A percentile compares a stretch with the other conserved stretches of the same genome.
Conservation (phyloP, 805 yeast species). For the Saccharomycopsis sp. region DNA sequence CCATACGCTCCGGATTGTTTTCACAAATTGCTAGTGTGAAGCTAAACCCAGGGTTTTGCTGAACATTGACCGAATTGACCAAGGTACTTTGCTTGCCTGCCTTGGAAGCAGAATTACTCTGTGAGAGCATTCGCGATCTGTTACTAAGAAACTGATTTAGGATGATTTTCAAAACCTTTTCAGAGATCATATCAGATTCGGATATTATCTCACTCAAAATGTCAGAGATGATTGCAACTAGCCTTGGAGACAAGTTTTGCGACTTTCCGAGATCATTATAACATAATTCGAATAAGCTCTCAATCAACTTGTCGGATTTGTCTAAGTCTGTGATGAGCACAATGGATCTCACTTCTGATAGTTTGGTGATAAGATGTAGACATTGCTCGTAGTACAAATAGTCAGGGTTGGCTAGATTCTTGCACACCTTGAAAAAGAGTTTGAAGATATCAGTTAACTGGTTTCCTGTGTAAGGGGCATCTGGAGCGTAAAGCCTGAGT, state of each 20-base stretch:
- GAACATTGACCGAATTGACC: constrained; percentile 5
- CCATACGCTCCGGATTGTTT: constrained; percentile 62
- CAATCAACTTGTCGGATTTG: constrained; percentile 48
- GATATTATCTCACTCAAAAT: constrained; percentile 68
- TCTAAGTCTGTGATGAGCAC: constrained; percentile 72
- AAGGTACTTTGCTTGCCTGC: constrained; percentile 13
- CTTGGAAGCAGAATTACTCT: not conserved
- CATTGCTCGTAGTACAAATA: constrained; percentile 55
- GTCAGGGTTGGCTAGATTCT: constrained; percentile 41
- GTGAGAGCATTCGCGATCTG: constrained; percentile 15
- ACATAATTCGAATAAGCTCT: constrained; percentile 50
- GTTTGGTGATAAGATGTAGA: constrained; percentile 53
- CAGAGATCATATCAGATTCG: constrained; percentile 62
- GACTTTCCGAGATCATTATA: constrained; percentile 38
- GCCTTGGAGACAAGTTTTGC: constrained; percentile 40
- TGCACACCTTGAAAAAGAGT: constrained; percentile 58
- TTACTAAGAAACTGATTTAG: constrained; percentile 52
- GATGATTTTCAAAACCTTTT: constrained; percentile 51
- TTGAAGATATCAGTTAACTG: constrained; percentile 61
- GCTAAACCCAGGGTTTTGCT: constrained; percentile 50
- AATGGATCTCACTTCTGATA: constrained; percentile 71
- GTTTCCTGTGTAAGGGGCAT: constrained; percentile 72
- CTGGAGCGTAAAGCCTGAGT: constrained; percentile 75
- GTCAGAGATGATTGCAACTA: constrained; percentile 60
- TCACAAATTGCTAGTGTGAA: constrained; percentile 64